These are phyloP conservation scores for Mesembryanthemum crystallinum DNA, from an alignment of 148 eudicot species.

Conservation along the genomic window DNA sequence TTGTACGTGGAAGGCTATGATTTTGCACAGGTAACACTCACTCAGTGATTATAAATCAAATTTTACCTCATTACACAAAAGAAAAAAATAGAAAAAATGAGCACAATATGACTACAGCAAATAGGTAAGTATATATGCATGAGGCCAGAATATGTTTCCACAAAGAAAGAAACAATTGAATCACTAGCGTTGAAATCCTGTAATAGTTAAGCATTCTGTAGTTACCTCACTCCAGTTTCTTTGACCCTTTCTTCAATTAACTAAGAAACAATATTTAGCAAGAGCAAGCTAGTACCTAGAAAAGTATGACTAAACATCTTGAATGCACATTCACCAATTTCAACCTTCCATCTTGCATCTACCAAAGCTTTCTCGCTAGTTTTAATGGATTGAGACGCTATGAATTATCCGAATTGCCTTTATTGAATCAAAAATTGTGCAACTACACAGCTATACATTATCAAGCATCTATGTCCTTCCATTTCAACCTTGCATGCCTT, in stretches of 20 bases:
- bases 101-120: neutral
- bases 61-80: neutral
- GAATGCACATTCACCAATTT: conserved; percentile 1
- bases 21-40: neutral
- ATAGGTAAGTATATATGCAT: neutral
- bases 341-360: neutral
- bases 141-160: neutral
- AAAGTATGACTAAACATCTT: neutral
- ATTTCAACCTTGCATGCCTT: neutral
- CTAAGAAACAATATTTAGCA: neutral
- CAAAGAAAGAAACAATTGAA: neutral
- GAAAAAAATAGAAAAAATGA: neutral
- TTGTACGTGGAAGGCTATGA: neutral
- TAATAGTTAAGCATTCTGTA: neutral
- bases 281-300: neutral
- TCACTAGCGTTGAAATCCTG: neutral
- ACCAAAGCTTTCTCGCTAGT: neutral
- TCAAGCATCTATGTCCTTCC: neutral
- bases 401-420: neutral
- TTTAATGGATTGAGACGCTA: neutral
- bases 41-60: neutral
- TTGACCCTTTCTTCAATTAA: neutral
- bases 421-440: neutral
- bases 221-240: neutral
- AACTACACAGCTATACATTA: neutral